Evolutionary conservation across 2,329 filamentous ascomycete species (phyloP), one percentile per base, ranked within the genome.

Genomic region (Dactylellina sp.): DNA sequence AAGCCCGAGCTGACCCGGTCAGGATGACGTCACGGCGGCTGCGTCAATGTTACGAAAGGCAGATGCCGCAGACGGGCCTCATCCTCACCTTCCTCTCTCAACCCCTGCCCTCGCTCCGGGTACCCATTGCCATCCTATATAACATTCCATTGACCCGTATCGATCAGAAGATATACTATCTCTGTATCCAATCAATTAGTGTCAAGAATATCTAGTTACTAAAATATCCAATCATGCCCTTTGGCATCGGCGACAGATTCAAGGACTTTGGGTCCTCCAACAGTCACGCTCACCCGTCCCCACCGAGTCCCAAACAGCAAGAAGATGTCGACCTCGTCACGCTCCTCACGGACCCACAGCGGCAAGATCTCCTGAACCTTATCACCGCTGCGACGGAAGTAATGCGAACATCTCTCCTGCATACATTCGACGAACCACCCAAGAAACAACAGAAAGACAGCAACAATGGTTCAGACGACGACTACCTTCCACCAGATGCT

Each of bases 241-340:
- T 74, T 55, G 61, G 70, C 61, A 66, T 74, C 56, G 50, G 42
- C 55, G 61, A 66, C 50, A 61, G 49, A 22, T 35, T 47, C 37
- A 59, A 72, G 7, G 47, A 55, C 52, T 40, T 24, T 11, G 28
- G 28, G 28, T 32, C 28, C 28, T 32, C 28, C 28, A 4, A 32
- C 28, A 32, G 9, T 32, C 28, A 42, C 32, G 20, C 35, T n/a
- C 59, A 7, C 22, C 18, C 22, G 2, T 39, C 4, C 14, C 49
- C 22, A 14, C 18, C 50, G 32, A 55, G 50, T 55, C 32, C 39
- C 18, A 64, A 65, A 32, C 37, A 59, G 14, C 70, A 66, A n/a
- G 53, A 60, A 20, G 64, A 71, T 37, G 49, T 71, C 25, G 76
- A 77, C 50, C 76, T 77, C n/a, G 70, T 78, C 60, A 75, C 75